Conservation (phyloP, 2,329 filamentous ascomycete species). For the Salinomyces thailandicus region DNA sequence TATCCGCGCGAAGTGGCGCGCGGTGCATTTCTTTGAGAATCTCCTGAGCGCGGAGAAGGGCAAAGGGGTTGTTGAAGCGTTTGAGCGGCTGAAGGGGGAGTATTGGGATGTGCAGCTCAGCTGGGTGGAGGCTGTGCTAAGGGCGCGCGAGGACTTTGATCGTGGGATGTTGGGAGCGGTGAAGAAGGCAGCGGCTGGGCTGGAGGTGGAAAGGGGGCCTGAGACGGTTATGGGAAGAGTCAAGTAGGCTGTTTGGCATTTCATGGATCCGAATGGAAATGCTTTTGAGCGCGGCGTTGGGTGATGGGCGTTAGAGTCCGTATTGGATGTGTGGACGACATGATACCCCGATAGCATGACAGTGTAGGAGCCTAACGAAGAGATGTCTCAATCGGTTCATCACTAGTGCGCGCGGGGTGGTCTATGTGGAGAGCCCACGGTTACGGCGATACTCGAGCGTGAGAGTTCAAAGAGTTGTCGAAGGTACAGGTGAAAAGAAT, state of each 20-base stretch:
- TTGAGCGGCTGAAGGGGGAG: constrained; percentile 68
- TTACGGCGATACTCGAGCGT: too few relatives aligned
- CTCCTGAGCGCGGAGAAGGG: constrained; percentile 68
- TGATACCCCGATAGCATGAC: too few relatives aligned
- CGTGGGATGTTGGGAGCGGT: constrained; percentile 77
- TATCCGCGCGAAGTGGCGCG: constrained; percentile 88
- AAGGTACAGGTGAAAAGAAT: too few relatives aligned
- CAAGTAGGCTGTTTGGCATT: constrained; percentile 9
- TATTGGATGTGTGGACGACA: too few relatives aligned
- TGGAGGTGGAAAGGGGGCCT: constrained; percentile 65
- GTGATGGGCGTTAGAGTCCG: too few relatives aligned
- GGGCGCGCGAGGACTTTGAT: constrained; percentile 87
- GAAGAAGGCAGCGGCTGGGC: constrained; percentile 77
- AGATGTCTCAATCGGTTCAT: too few relatives aligned
- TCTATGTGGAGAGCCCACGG: too few relatives aligned
- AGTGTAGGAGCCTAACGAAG: too few relatives aligned
- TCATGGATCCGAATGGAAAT: neutral
- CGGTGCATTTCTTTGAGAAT: constrained; percentile 71
- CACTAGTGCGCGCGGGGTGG: too few relatives aligned
- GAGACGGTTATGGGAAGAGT: constrained; percentile 96
- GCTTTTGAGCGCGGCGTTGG: constrained; percentile 1
- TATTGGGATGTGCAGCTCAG: constrained; percentile 93
- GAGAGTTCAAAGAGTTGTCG: too few relatives aligned
- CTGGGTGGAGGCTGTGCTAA: constrained; percentile 89
- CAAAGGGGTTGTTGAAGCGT: constrained; percentile 61